Conservation (phyloP, 768 basidiomycete species). For the Suillus lakei region DNA sequence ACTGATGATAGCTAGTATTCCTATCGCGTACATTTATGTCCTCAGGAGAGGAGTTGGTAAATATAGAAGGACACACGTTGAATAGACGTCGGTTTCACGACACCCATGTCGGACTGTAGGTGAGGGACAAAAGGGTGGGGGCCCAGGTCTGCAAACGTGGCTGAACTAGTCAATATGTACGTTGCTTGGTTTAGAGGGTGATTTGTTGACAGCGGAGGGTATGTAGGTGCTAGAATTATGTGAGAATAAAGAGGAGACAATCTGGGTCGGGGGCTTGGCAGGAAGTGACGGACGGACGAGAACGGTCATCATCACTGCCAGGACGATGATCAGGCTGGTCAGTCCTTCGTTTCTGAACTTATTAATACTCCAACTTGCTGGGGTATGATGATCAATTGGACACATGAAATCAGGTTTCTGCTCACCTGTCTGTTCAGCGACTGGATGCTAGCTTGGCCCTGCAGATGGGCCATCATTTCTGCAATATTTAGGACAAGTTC, state of each 20-base stretch:
- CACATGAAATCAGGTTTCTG: constrained; percentile 14
- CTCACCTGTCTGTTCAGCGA: constrained; percentile 80
- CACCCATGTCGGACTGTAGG: constrained; percentile 77
- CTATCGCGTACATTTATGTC: constrained; percentile 67
- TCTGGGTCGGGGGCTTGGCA: constrained; percentile 48
- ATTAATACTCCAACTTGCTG: constrained; percentile 80
- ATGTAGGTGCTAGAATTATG: constrained; percentile 69
- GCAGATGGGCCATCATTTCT: constrained; percentile 39
- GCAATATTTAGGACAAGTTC: constrained; percentile 77
- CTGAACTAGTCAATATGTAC: constrained; percentile 76
- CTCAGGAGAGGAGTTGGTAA: constrained; percentile 50
- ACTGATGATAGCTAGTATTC: constrained; percentile 92
- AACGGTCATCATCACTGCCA: constrained; percentile 24
- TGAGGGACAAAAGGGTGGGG: constrained; percentile 82
- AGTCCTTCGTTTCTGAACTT: constrained; percentile 61
- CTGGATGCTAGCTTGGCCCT: constrained; percentile 39
- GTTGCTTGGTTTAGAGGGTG: constrained; percentile 68
- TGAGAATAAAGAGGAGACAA: constrained; percentile 90
- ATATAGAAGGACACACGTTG: constrained; percentile 72
- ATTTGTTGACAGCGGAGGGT: constrained; percentile 27
- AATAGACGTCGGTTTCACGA: constrained; percentile 87
- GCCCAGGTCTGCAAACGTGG: constrained; percentile 82
- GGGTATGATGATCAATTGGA: constrained; percentile 5
- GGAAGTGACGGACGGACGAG: constrained; percentile 40
- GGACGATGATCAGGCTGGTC: constrained; percentile 16